Evolutionary conservation across 1,284 basidiomycete species (phyloP).

Genomic region (Bjerkandera adusta): DNA sequence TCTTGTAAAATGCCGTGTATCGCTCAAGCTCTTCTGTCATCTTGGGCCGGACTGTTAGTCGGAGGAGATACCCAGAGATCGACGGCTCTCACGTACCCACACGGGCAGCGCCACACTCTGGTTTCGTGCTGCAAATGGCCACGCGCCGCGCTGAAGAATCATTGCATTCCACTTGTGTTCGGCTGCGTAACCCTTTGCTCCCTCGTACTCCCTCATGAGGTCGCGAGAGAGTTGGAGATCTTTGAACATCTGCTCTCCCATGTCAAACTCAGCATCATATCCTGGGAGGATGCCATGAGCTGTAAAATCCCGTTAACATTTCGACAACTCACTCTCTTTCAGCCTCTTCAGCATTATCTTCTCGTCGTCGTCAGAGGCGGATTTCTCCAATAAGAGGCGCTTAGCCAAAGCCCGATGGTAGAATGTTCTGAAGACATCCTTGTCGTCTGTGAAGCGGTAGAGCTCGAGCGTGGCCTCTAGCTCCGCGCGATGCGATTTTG

Average conservation of each 20-base stretch:
- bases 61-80: background rate
- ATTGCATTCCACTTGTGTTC: conserved; percentile 53
- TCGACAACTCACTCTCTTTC: conserved; percentile 66
- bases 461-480: conserved; percentile 81
- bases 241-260: conserved; percentile 90
- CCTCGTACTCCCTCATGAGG: conserved; percentile 58
- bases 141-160: conserved; percentile 74
- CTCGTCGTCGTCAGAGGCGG: conserved; percentile 92
- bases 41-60: conserved; percentile 32
- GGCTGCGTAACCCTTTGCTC: conserved; percentile 17
- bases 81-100: conserved; percentile 20
- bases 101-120: conserved; percentile 55
- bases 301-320: background rate
- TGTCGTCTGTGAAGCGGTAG: conserved; percentile 89
- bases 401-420: conserved; percentile 91
- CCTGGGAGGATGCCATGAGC: conserved; percentile 38
- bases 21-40: conserved; percentile 67
- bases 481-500: conserved; percentile 66
- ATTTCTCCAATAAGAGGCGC: conserved; percentile 82
- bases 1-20: conserved; percentile 72
- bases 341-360: conserved; percentile 85
- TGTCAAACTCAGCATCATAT: conserved; percentile 86
- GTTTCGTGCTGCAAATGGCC: conserved; percentile 66
- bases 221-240: conserved; percentile 78
- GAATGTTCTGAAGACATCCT: conserved; percentile 93